Evolutionary conservation across 2,329 filamentous ascomycete species (phyloP), one percentile per base, ranked within the genome.

Genomic region (Paraconiothyrium brasiliense): DNA sequence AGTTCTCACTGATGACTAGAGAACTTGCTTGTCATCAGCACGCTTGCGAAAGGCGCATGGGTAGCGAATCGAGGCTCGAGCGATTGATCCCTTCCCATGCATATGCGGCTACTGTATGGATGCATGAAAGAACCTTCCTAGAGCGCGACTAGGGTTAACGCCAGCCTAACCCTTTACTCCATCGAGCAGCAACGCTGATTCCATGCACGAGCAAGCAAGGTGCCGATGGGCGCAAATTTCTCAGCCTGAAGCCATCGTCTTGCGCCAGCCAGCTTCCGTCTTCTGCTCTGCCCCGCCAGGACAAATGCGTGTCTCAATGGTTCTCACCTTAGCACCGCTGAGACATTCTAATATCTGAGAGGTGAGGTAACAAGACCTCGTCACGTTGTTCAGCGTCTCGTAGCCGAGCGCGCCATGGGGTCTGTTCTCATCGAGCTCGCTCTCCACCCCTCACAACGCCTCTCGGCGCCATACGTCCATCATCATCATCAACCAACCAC

Each of bases 41-140:
- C 22, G 52, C 52, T 55, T 35, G 24, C 35, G 16, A 24, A 41
- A 39, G 50, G 10, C 32, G 54, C 30, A 56, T 56, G 6, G 43
- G 30, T 56, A 56, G 43, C 37, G 43, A 56, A 37, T 56, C 54
- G 54, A 56, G 54, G 30, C 43, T 35, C 32, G 47, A 54, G 47
- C 50, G 22, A 47, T 34, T 58, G 69, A 71, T 71, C 64, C 74
- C 71, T 71, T 55, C 62, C 59, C 62, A 22, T 75, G 75, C 75
- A 77, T 76, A 77, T 77, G 75, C 75, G 69, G 71, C 75, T 76
- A 77, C 73, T 69, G 68, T 56, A 68, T 70, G 61, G 72, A 61
- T 71, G 73, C 74, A 76, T 75, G 58, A 65, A 64, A 59, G 67
- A 70, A 69, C 68, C 65, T 63, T 71, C 70, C 72, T 64, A 68